These are phyloP conservation scores for Scenedesmus sp. DNA, from an alignment of 163 green algal species.

Conservation along the genomic window DNA sequence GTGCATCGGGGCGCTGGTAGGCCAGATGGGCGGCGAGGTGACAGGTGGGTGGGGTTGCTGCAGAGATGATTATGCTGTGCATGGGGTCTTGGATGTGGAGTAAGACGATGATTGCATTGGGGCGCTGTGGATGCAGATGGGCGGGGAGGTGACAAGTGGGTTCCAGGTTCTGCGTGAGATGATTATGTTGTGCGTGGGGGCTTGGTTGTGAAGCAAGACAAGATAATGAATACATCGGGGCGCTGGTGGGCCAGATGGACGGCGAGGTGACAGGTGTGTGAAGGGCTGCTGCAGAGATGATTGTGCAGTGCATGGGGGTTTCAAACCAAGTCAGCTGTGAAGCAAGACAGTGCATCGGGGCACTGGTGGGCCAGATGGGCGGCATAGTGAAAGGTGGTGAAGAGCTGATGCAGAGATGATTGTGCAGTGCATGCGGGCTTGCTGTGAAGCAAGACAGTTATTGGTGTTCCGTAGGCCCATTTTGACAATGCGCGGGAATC, in stretches of 20 bases:
- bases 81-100: not conserved
- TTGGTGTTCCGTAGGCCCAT: too few relatives aligned
- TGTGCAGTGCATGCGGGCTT: not conserved
- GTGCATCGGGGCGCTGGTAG: not conserved
- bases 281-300: not conserved
- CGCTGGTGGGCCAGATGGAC: not conserved
- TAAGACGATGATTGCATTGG: not conserved
- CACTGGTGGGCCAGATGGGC: constrained; percentile 35
- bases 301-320: not conserved
- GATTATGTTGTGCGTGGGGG: not conserved
- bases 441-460: too few relatives aligned
- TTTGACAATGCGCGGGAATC: too few relatives aligned
- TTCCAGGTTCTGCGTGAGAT: not conserved
- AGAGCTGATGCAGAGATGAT: not conserved
- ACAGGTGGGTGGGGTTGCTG: not conserved
- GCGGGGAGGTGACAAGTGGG: not conserved
- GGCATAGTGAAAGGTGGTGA: not conserved
- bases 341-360: not conserved
- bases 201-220: not conserved
- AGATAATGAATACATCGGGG: too few relatives aligned
- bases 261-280: not conserved
- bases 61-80: not conserved
- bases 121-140: constrained; percentile 12
- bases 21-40: not conserved
- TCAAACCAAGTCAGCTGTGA: too few relatives aligned